These are phyloP conservation scores for Corchorus capsularis DNA, from an alignment of 345 rosid species.

Conservation along the genomic window DNA sequence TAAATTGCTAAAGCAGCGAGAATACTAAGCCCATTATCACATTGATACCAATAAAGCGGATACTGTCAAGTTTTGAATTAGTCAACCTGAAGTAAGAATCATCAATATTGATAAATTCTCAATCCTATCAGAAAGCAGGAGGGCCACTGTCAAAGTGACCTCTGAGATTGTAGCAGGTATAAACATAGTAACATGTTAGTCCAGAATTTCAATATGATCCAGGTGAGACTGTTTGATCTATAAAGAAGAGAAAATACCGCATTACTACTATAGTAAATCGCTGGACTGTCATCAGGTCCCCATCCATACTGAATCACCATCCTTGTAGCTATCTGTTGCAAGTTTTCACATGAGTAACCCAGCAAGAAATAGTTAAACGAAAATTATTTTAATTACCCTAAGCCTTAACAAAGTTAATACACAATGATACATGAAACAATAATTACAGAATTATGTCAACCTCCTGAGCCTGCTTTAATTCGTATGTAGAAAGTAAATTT, in stretches of 20 bases:
- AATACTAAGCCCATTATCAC: neutral
- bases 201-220: neutral
- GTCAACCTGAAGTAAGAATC: slow-evolving; percentile 1
- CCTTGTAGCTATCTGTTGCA: slow-evolving; percentile 80
- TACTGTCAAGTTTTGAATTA: neutral
- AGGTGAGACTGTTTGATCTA: neutral
- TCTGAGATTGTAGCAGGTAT: neutral
- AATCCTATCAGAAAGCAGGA: slow-evolving; percentile 4
- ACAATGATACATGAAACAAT: neutral
- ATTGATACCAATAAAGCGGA: neutral
- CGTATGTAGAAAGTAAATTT: slow-evolving; percentile 76
- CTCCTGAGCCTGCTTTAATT: slow-evolving; percentile 88
- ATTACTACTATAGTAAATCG: slow-evolving; percentile 66
- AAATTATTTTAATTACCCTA: neutral
- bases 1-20: neutral
- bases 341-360: slow-evolving; percentile 28
- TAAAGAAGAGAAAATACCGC: slow-evolving; percentile 59
- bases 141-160: neutral
- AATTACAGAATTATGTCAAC: slow-evolving; percentile 37
- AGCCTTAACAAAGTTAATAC: slow-evolving; percentile 7
- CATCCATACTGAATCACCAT: slow-evolving; percentile 98
- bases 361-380: slow-evolving; percentile 13
- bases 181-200: neutral
- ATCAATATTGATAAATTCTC: neutral
- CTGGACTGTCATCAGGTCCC: slow-evolving; percentile 97